Conservation (phyloP, 441 rosid genomes). For the Corymbia citriodora region DNA sequence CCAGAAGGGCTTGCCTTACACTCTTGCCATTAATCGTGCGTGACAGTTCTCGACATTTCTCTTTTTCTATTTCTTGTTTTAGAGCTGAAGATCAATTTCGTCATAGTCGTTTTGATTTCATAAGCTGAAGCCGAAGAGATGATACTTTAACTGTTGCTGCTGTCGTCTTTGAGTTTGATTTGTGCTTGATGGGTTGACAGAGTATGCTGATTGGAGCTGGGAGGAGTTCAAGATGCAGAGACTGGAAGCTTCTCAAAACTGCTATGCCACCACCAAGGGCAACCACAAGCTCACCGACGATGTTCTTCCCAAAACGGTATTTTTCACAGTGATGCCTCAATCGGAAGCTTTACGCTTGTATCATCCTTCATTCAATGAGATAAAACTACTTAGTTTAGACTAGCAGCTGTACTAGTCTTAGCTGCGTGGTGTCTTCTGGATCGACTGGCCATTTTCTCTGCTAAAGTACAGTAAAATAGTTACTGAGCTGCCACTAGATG, state of each 20-base stretch:
- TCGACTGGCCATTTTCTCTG: not conserved
- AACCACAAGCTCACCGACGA: constrained; percentile 59
- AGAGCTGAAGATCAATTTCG: not conserved
- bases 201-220: constrained; percentile 90
- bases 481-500: not conserved
- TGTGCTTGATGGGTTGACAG: constrained; percentile 19
- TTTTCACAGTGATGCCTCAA: not conserved
- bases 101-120: not conserved
- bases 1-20: constrained; percentile 41
- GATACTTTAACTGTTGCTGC: not conserved
- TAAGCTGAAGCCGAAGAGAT: not conserved
- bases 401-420: not conserved
- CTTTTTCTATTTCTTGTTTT: not conserved
- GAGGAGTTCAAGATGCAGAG: constrained; percentile 71
- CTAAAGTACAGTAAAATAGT: not conserved
- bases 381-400: not conserved
- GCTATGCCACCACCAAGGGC: constrained; percentile 83
- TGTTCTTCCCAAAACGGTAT: constrained; percentile 52
- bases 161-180: not conserved
- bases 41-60: not conserved
- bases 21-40: constrained; percentile 68
- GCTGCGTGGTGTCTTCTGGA: not conserved
- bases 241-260: constrained; percentile 88
- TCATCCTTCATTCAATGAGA: not conserved
- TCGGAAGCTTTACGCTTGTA: not conserved